Base-by-base conservation (phyloP, 2,329 filamentous ascomycete species). In the Penicillium corylophilum region DNA sequence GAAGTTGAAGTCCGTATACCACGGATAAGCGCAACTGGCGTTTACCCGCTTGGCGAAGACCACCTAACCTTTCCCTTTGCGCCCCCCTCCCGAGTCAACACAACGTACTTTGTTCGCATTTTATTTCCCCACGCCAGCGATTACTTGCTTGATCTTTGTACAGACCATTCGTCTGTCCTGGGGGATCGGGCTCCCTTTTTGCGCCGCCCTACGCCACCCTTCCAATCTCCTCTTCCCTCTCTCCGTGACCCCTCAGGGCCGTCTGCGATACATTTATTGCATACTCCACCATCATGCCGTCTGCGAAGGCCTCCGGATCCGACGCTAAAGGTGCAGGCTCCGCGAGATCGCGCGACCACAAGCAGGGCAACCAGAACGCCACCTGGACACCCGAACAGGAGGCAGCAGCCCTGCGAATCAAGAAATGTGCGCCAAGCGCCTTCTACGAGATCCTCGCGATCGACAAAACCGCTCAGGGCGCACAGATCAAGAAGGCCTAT, bases 401-500 rank as follows among this genome's bases (percentile, higher is more conserved):
- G 71, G 86, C 89, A 2, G 93, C 93, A 23, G 94, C 99, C 28
- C 77, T 95, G 64, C 85, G 94, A 60, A 94, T 99, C 70, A 86
- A 89, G 60, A 84, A 82, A 77, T 99, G 94, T 76, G 79, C 82
- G 35, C 77, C 88, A 20, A 96, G 91, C 4, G 90, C 90, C 16
- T 99, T 95, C 74, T 99, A 99, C 77, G 94, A 97, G 71, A 97
- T 99, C 62, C 77, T 99, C 28, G 86, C 85, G 20, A 75, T 96
- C 44, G 82, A 87, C 63, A 78, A 79, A 57, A 85, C 87, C 56
- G 74, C 77, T 44, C 84, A 84, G 44, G 93, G 97, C 63, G 74
- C 79, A 56, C 93, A 97, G 66, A 91, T 99, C 70, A 99, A 97
- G 74, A 97, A 97, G 78, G 93, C 94, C 6, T 99, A 99, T 76